Evolutionary conservation across 2,329 filamentous ascomycete genomes (phyloP).

Genomic region (Xylariaceae sp.): DNA sequence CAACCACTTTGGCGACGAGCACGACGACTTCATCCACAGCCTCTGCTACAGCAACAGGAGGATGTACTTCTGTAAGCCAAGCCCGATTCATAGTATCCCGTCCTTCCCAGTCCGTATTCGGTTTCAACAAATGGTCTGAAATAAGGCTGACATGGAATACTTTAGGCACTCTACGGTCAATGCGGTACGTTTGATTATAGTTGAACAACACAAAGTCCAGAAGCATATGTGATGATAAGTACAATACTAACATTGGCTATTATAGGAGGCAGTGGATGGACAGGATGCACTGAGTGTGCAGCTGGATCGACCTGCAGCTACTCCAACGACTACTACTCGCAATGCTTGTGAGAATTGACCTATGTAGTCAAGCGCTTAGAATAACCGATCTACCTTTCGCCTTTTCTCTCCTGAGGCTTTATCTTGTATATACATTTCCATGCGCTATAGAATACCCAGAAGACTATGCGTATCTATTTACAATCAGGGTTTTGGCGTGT

Average conservation of each 20-base stretch:
- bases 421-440: not conserved
- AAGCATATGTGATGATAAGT: no score
- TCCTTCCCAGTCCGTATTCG: no score
- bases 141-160: conserved; percentile 4
- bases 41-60: conserved; percentile 3
- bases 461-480: no score
- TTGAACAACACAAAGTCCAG: no score
- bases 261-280: conserved; percentile 18
- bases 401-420: no score
- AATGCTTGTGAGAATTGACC: conserved; percentile 17
- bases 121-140: no score
- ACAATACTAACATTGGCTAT: no score
- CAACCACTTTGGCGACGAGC: not conserved
- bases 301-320: conserved; percentile 26
- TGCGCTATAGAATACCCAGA: no score
- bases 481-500: not conserved
- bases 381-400: not conserved
- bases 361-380: not conserved
- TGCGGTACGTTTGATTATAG: conserved; percentile 17
- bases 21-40: conserved; percentile 8
- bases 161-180: conserved; percentile 24
- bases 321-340: conserved; percentile 29
- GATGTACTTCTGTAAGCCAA: not conserved
- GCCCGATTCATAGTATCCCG: no score
- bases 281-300: conserved; percentile 28